These are phyloP conservation scores for Onygenales sp. DNA, from an alignment of 2,329 filamentous ascomycete species.

Conservation along the genomic window DNA sequence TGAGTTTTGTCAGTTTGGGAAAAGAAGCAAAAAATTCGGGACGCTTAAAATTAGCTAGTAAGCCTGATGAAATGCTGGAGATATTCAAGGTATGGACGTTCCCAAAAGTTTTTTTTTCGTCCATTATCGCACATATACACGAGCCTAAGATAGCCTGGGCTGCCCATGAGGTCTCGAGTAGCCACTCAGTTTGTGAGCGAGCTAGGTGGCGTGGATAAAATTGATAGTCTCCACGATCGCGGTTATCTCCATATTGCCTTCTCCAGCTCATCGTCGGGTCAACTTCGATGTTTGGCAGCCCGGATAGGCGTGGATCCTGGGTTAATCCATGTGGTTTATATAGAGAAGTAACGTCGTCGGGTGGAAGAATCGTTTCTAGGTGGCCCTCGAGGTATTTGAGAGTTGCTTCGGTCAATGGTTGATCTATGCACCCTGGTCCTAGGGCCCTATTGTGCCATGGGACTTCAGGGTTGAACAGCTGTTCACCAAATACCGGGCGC, in stretches of 20 bases:
- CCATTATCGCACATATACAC: constrained; percentile 55
- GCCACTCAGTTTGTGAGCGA: constrained; percentile 56
- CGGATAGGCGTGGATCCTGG: constrained; percentile 13
- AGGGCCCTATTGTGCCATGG: background rate
- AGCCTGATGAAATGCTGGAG: constrained; percentile 54
- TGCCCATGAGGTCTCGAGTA: constrained; percentile 60
- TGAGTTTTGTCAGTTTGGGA: constrained; percentile 45
- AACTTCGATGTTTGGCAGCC: constrained; percentile 10
- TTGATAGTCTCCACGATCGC: constrained; percentile 16
- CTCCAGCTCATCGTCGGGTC: constrained; percentile 12
- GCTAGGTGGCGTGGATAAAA: constrained; percentile 50
- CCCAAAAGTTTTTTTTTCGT: constrained; percentile 47
- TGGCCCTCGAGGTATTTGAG: background rate
- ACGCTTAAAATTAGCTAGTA: constrained; percentile 47
- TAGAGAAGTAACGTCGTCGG: background rate
- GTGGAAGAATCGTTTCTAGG: background rate
- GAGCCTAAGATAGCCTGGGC: constrained; percentile 60
- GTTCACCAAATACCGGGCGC: constrained; percentile 37
- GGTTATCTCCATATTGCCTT: constrained; percentile 8
- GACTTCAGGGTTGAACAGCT: background rate
- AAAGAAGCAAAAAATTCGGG: constrained; percentile 54
- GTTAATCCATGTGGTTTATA: background rate
- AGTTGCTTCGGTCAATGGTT: background rate
- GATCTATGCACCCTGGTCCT: background rate
- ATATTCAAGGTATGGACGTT: constrained; percentile 52